A percentile compares a stretch with the other conserved stretches of the same genome.
These are phyloP conservation scores for Zalerion maritima DNA, from an alignment of 495 filamentous ascomycete species.

Conservation along the genomic window DNA sequence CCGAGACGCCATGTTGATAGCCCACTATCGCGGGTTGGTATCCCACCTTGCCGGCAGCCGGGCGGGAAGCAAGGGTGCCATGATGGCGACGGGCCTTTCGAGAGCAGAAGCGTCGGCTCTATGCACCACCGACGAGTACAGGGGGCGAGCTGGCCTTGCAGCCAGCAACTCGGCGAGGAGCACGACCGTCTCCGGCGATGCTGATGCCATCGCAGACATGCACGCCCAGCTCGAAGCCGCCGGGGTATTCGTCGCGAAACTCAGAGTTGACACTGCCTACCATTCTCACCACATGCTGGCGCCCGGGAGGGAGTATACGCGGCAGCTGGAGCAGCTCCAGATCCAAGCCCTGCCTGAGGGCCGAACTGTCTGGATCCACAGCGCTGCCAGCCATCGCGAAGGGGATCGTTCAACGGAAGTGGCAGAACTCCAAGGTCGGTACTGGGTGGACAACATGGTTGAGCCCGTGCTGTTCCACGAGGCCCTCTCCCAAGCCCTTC, in stretches of 20 bases:
- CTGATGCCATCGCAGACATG: constrained; percentile 21
- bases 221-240: constrained; percentile 15
- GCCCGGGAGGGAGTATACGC: constrained; percentile 28
- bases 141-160: constrained; percentile 19
- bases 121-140: constrained; percentile 14
- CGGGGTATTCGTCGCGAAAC: constrained; percentile 22
- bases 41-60: constrained; percentile 17
- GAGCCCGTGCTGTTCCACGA: constrained; percentile 41
- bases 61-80: constrained; percentile 19
- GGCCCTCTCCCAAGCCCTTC: constrained; percentile 28
- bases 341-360: constrained; percentile 13
- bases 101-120: constrained; percentile 19
- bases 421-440: constrained; percentile 19
- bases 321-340: not conserved
- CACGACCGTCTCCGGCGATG: constrained; percentile 29
- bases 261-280: constrained; percentile 42
- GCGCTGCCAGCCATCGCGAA: too few species aligned
- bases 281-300: constrained; percentile 45
- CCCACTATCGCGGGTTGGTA: constrained; percentile 27
- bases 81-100: constrained; percentile 22
- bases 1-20: constrained; percentile 28
- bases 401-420: constrained; percentile 12
- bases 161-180: constrained; percentile 25
- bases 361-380: constrained; percentile 22
- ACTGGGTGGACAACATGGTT: constrained; percentile 47